These are phyloP conservation scores for Arctium minus DNA, from an alignment of 129 eudicot genomes.

Conservation along the genomic window DNA sequence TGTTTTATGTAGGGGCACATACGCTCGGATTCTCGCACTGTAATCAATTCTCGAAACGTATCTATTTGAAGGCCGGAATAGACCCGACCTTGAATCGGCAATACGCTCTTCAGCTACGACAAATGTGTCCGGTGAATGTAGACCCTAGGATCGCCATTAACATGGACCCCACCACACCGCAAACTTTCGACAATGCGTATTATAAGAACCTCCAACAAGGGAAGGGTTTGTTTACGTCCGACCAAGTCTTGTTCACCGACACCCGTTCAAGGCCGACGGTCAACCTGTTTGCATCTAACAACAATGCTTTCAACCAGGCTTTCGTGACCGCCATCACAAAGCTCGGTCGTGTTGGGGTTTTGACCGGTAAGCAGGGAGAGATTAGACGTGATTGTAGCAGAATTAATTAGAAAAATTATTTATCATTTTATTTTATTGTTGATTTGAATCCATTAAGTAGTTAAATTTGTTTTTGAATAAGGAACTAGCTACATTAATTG, in stretches of 20 bases:
- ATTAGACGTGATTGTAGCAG: too few relatives aligned
- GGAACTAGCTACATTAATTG: too few relatives aligned
- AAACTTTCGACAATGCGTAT: slow-evolving; percentile 28
- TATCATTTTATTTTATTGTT: too few relatives aligned
- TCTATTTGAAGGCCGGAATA: too few relatives aligned
- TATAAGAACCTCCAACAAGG: slow-evolving; percentile 50
- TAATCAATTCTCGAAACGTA: slow-evolving; percentile 1
- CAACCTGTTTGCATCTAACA: slow-evolving; percentile 37
- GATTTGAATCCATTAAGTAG: too few relatives aligned
- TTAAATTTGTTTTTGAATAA: too few relatives aligned
- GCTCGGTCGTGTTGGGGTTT: slow-evolving; percentile 59
- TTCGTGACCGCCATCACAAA: slow-evolving; percentile 46
- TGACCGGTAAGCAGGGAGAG: slow-evolving; percentile 54
- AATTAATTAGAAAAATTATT: too few relatives aligned
- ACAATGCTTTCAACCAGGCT: slow-evolving; percentile 31
- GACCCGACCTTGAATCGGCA: too few relatives aligned
- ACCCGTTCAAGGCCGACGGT: slow-evolving; percentile 36
- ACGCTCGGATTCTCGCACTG: slow-evolving; percentile 68
- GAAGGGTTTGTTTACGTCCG: slow-evolving; percentile 52
- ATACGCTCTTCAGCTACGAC: too few relatives aligned
- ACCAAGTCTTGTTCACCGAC: slow-evolving; percentile 40
- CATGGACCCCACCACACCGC: too few relatives aligned
- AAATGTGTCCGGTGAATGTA: too few relatives aligned
- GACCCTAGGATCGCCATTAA: too few relatives aligned
- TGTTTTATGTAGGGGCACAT: slow-evolving; percentile 46